Percentiles rank a stretch among this genome's conserved stretches.
phyloP scores from a whole-genome alignment of 768 basidiomycete genomes.

The Russula earlei region DNA sequence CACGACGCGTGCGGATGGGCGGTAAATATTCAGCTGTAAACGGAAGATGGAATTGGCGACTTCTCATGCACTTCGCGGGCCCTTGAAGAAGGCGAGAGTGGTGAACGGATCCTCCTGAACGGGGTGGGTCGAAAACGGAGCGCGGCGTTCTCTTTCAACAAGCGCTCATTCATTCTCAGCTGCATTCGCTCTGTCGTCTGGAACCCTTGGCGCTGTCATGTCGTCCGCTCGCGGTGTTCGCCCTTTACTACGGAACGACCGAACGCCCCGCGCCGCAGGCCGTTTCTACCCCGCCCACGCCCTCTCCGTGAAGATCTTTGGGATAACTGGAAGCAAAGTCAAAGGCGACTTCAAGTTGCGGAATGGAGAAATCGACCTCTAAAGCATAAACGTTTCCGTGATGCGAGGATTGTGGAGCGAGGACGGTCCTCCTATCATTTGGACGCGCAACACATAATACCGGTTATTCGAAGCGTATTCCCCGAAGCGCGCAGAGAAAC shows the following conservation, averaged over 20 bases:
- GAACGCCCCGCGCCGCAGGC: slow-evolving; percentile 40
- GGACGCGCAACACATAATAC: slow-evolving; percentile 78
- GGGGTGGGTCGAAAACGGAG: slow-evolving; percentile 47
- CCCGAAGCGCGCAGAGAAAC: slow-evolving; percentile 16
- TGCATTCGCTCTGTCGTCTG: slow-evolving; percentile 83
- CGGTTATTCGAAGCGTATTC: slow-evolving; percentile 55
- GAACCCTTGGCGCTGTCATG: slow-evolving; percentile 87
- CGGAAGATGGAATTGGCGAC: slow-evolving; percentile 64
- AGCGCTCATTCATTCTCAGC: slow-evolving; percentile 35
- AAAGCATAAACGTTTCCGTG: slow-evolving; percentile 83
- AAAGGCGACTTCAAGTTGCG: slow-evolving; percentile 50
- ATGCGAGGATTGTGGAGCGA: slow-evolving; percentile 52
- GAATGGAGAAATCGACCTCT: slow-evolving; percentile 65
- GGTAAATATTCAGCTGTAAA: too few species aligned
- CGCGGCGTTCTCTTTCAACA: background rate
- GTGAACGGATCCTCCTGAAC: slow-evolving; percentile 87
- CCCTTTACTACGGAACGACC: slow-evolving; percentile 81
- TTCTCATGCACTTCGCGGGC: slow-evolving; percentile 50
- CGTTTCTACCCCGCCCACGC: slow-evolving; percentile 65
- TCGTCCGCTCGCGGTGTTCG: slow-evolving; percentile 71
- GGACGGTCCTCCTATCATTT: slow-evolving; percentile 56
- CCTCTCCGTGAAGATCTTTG: slow-evolving; percentile 68
- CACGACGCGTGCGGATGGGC: too few species aligned
- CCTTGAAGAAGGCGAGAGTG: slow-evolving; percentile 64
- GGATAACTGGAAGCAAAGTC: slow-evolving; percentile 85